A percentile compares a stretch with the other conserved stretches of the same genome.
These are phyloP conservation scores for Candida jianshihensis DNA, from an alignment of 805 yeast genomes.

Conservation along the genomic window DNA sequence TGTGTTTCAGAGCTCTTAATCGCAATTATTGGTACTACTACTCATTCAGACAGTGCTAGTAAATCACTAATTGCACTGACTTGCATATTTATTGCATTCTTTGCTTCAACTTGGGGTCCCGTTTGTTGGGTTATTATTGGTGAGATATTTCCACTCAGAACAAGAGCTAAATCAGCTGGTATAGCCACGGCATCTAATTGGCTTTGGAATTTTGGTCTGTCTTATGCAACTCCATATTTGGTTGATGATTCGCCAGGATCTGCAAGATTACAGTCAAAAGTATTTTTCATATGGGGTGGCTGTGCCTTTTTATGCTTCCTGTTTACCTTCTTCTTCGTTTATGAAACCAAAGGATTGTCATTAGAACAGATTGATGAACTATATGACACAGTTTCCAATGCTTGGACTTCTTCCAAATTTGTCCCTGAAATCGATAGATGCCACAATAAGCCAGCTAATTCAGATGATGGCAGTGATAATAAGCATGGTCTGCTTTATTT, in stretches of 20 bases:
- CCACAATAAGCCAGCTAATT: no score
- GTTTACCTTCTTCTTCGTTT: conserved; percentile 49
- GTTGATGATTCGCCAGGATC: conserved; percentile 57
- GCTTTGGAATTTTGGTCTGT: conserved; percentile 70
- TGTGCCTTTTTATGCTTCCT: conserved; percentile 46
- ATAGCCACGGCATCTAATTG: conserved; percentile 72
- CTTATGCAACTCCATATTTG: conserved; percentile 70
- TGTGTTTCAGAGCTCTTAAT: conserved; percentile 54
- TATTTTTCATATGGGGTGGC: no score
- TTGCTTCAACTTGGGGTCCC: conserved; percentile 85
- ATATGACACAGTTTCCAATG: conserved; percentile 32
- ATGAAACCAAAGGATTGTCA: conserved; percentile 61
- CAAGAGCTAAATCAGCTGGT: conserved; percentile 68
- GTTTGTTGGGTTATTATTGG: conserved; percentile 62
- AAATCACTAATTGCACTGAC: conserved; percentile 45
- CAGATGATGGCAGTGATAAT: no score
- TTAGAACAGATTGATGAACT: conserved; percentile 63
- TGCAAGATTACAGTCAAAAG: conserved; percentile 56
- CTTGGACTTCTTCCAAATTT: conserved; percentile 28
- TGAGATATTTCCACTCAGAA: conserved; percentile 62
- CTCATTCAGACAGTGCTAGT: conserved; percentile 28
- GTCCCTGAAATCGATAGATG: no score
- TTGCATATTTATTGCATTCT: conserved; percentile 60
- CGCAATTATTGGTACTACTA: conserved; percentile 36
- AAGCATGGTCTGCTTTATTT: no score